phyloP scores from a whole-genome alignment of 495 filamentous ascomycete genomes.

The Astrothelium subdiscretum region DNA sequence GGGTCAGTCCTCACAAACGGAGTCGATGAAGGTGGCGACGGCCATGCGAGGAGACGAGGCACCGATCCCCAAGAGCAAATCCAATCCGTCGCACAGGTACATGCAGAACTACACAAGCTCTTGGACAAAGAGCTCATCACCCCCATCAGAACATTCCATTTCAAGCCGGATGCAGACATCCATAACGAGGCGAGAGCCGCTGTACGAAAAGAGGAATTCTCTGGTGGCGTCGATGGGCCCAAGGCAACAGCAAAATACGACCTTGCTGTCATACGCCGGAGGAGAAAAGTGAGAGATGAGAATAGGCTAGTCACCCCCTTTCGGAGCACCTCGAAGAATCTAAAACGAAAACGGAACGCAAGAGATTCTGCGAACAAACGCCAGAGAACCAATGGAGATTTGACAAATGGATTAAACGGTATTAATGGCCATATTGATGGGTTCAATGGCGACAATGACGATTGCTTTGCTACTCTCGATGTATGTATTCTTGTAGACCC shows the following conservation, averaged over 20 bases:
- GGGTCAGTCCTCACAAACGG: constrained; percentile 16
- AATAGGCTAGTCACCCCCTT: background rate
- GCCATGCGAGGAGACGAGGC: background rate
- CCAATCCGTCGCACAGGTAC: constrained; percentile 23
- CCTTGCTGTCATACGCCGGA: background rate
- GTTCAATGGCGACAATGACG: background rate
- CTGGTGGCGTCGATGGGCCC: constrained; percentile 19
- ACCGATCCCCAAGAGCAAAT: background rate
- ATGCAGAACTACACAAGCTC: constrained; percentile 35
- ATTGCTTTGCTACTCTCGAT: background rate
- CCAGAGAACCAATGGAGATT: constrained; percentile 10
- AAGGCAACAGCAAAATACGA: background rate
- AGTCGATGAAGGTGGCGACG: constrained; percentile 11
- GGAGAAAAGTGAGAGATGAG: background rate
- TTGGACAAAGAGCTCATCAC: constrained; percentile 39
- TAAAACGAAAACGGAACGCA: constrained; percentile 44
- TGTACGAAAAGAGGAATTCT: constrained; percentile 27
- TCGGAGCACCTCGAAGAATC: constrained; percentile 22
- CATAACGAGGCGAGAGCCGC: constrained; percentile 35
- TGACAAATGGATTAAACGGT: constrained; percentile 11
- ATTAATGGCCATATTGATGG: background rate
- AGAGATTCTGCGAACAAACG: constrained; percentile 30
- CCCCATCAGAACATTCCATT: constrained; percentile 37
- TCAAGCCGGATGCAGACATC: constrained; percentile 42
- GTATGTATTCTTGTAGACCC: constrained; percentile 5